Base-by-base conservation (phyloP, 2,329 filamentous ascomycete species). In the Talaromyces sp. region DNA sequence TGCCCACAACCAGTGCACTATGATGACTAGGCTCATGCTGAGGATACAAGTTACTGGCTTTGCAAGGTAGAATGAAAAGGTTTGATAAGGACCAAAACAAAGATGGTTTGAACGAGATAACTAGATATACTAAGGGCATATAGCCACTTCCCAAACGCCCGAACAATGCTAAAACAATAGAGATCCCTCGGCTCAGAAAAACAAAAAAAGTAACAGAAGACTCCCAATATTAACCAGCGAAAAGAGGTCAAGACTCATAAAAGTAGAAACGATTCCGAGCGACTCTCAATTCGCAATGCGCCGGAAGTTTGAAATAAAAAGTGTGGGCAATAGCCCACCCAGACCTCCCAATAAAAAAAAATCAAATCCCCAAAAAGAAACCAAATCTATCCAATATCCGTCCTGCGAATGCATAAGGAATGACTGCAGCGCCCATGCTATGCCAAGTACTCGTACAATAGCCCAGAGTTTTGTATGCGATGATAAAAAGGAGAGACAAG, bases 341-440 rank as follows among this genome's bases (percentile, higher is more conserved):
- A 16, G 19, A 17, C 22, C 22, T 37, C 39, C 40, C 36, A 29
- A 24, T 46, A 51, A 45, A 52, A 45, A 14, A 30, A 37, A 22
- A 39, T 50, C 47, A 51, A 55, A 60, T 4, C 9, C 24, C 24
- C 4, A 51, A 52, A 35, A 59, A 51, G 49, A 47, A 48, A 57
- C 52, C 48, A 60, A 56, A 51, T 64, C 61, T 63, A 63, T 64
- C 59, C 61, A 52, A 51, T 52, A 55, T 52, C 56, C 61, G 61
- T 63, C 66, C 68, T 66, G 67, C 67, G 58, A 68, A 64, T 67
- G 59, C 55, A 62, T 43, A 63, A 70, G 68, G 69, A 71, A 69
- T 62, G 69, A 70, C 65, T 64, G 69, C 68, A 69, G 66, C 68
- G 60, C 62, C 62, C 64, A 62, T 66, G 64, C 66, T 66, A 71